Base-by-base conservation (phyloP, 257 asterid genomes). In the Pogostemon cablin region DNA sequence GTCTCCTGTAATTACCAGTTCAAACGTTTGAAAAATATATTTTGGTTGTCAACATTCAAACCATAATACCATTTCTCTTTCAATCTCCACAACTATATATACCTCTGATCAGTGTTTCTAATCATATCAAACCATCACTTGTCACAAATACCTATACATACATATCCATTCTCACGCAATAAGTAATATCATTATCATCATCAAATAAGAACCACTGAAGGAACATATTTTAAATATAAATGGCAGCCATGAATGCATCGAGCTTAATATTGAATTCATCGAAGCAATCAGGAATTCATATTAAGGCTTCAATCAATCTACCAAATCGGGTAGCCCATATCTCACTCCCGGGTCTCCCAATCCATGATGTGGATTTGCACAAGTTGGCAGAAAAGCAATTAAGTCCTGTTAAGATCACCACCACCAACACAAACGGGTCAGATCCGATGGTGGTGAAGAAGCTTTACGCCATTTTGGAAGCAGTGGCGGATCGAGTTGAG, bases 401-500 rank as follows among this genome's bases (percentile, higher is more conserved):
- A 56, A 66, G 81, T 37, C 81, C 78, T 52, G 7, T 42, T 32
- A 42, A 17, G 7, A 41, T 20, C 17, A 15, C 17, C 0, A 15
- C 17, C 17, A 15, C 17, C 17, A 63, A 6, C 4, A 41, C 8
- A 66, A 62, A 10, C 3, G 79, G 47, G 3, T 38, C 74, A 5
- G 87, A 77, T 55, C 69, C 78, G 1, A 3, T 76, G 62, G 82
- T 74, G 50, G 65, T 83, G 34, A 78, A 72, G 17, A 89, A 85
- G 82, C 86, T 89, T 9, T 77, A 87, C 37, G 88, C 85, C 7
- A 78, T 89, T 49, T 7, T 82, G 59, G 96, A 89, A 68, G 82
- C 83, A 0, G 83, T 89, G 42, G 68, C 90, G 0, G 96, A 89
- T 65, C 81, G 96, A 25, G 84, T 82, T 4, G 92, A 87, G 81